A percentile compares a stretch with the other conserved stretches of the same genome.
These are phyloP conservation scores for Boletellus ananas DNA, from an alignment of 768 basidiomycete genomes.

Conservation along the genomic window DNA sequence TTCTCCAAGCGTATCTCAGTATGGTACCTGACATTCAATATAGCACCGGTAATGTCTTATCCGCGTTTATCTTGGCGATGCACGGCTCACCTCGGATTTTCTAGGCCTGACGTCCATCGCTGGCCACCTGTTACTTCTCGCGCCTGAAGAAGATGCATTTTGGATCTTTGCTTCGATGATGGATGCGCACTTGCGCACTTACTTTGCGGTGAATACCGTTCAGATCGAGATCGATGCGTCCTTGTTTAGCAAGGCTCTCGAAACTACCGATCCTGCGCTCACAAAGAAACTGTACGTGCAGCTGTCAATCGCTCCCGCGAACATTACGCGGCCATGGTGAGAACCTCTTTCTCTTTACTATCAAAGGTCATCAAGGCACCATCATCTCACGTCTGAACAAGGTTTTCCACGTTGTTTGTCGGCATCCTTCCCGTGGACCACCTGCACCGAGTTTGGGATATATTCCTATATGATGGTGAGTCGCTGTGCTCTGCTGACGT, in stretches of 20 bases:
- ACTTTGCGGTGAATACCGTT: constrained; percentile 56
- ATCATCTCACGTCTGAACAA: constrained; percentile 20
- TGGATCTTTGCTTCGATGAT: constrained; percentile 88
- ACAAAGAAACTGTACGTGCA: constrained; percentile 67
- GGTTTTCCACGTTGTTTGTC: constrained; percentile 74
- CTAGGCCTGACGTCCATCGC: constrained; percentile 67
- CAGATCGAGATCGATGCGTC: constrained; percentile 77
- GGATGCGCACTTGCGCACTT: constrained; percentile 77
- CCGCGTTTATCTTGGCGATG: neutral
- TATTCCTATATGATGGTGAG: constrained; percentile 78
- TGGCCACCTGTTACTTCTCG: constrained; percentile 66
- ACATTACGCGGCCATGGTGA: constrained; percentile 65
- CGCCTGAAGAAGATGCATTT: constrained; percentile 86
- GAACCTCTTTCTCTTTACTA: neutral
- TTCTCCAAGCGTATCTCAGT: constrained; percentile 69
- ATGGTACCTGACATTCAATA: constrained; percentile 87
- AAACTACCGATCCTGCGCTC: constrained; percentile 52
- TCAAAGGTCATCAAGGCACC: neutral
- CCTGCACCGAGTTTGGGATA: constrained; percentile 75
- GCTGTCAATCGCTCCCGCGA: constrained; percentile 53
- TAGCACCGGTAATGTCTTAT: constrained; percentile 44
- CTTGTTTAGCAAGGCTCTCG: constrained; percentile 68
- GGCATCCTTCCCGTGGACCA: constrained; percentile 61
- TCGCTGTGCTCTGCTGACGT: neutral
- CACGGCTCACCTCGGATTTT: neutral